Evolutionary conservation across 352 stramenopile species (phyloP).

Genomic region (Phytopythium sindhum): DNA sequence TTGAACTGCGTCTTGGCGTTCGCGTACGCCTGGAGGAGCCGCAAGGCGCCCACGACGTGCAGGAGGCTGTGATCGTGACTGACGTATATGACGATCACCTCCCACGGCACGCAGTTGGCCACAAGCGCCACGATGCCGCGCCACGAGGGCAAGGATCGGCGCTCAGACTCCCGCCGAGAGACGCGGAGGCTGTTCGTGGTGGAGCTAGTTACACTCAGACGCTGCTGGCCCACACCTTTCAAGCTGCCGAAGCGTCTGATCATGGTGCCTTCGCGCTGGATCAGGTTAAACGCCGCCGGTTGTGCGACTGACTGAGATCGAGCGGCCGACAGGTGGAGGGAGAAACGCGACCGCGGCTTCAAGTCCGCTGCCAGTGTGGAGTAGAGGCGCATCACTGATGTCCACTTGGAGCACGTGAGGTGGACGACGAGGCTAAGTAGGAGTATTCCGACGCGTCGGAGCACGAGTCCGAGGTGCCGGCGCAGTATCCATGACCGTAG

Average conservation of each 20-base stretch:
- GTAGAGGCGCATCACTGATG: not conserved
- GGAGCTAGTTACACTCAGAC: not conserved
- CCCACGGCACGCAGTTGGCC: constrained; percentile 38
- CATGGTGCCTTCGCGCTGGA: constrained; percentile 6
- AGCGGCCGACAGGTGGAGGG: not conserved
- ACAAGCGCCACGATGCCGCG: constrained; percentile 1
- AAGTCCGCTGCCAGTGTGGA: not conserved
- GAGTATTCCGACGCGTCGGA: not conserved
- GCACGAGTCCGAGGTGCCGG: not conserved
- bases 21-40: constrained; percentile 18
- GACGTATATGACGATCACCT: constrained; percentile 18
- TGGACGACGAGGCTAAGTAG: not conserved
- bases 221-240: not conserved
- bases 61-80: constrained; percentile 38
- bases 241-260: constrained; percentile 7
- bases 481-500: constrained; percentile 15
- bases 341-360: not conserved
- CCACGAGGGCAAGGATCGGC: not conserved
- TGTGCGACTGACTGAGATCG: not conserved
- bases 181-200: not conserved
- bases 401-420: not conserved
- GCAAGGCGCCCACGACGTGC: constrained; percentile 35
- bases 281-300: not conserved
- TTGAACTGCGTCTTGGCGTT: constrained; percentile 17
- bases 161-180: not conserved